Evolutionary conservation across 352 stramenopile species (phyloP), one percentile per base, ranked within the genome.

Genomic region (Hyaloperonospora arabidopsidis): DNA sequence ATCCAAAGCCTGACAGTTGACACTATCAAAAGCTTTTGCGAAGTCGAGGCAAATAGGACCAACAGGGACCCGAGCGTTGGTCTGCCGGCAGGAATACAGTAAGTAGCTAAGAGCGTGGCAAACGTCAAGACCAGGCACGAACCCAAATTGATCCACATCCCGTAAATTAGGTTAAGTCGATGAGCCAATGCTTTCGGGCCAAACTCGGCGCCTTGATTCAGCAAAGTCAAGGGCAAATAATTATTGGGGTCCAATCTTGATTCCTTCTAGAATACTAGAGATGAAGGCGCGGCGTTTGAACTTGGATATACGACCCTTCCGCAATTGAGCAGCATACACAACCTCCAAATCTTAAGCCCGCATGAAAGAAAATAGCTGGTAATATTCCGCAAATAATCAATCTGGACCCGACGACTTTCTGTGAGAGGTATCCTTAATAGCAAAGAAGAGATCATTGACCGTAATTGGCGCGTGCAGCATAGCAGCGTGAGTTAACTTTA

Each of bases 21-120:
- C 25, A 29, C 25, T 29, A 29, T 29, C 25, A 8, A 8, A 65
- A 1, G 51, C 46, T 45, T 60, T 65, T 1, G 51, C 51, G 19
- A 49, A 59, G 22, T 67, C 59, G 0, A 67, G 36, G 7, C 15
- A 17, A 17, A 43, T 17, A 3, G 36, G 10, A 1, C 40, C 17
- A n/a, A 19, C 40, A 5, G 35, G 35, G 13, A 14, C 12, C 2
- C 11, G 35, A 2, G 35, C 4, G 3, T 41, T 15, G 11, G 11
- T 15, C 12, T 15, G 11, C 11, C 15, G 25, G 25, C 25, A 29
- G 7, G 25, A 7, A 29, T 29, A 3, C 7, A 8, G 25, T 8
- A 29, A 8, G 25, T 7, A 3, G 7, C 25, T 3, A 7, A 41
- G 11, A 41, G 35, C 35, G 35, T 15, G 11, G 4, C 4, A 10